Base-by-base conservation (phyloP, 1,284 basidiomycete genomes). In the Sphaerobolus stellatus region DNA sequence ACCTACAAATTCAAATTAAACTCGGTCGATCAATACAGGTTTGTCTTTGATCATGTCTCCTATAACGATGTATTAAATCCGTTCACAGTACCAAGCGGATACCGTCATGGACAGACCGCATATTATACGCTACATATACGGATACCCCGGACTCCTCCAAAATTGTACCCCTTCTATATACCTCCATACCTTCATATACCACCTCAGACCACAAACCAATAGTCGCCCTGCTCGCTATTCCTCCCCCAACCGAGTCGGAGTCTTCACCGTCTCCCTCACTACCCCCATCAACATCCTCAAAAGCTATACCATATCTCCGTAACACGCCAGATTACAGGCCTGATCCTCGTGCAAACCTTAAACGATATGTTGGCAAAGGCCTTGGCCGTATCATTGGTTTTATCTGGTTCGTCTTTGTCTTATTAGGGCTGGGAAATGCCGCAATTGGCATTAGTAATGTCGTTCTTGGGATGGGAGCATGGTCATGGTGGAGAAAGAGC, bases 51-150 rank as follows among this genome's bases (percentile, higher is more conserved):
- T 44, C 43, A 14, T 49, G 45, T n/a, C 11, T 13, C 41, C 18
- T 16, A 51, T 52, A 27, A 24, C 54, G 30, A 33, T 50, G 30
- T 25, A 25, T 57, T 59, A 38, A 36, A 30, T 30, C 28, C 44
- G 30, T n/a, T 45, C 63, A 58, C 48, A 92, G 84, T 67, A 71
- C 74, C 25, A 91, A 87, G 65, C 84, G 96, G 6, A 77, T 80
- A 5, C 96, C 96, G 0, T 88, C 94, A 20, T 99, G 94, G 92
- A 98, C 95, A 22, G 96, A 99, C 71, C 83, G 96, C 41, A 84
- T 99, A 46, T 75, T 99, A 61, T 97, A 94, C 68, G 80, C 89
- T 2, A 92, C 92, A 5, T 76, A 88, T 62, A 77, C 79, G n/a
- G 91, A 92, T 66, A 75, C 78, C 1, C 78, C 83, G 2, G 73